These are phyloP conservation scores for Lophiostoma macrostomum DNA, from an alignment of 495 filamentous ascomycete species.

Conservation along the genomic window DNA sequence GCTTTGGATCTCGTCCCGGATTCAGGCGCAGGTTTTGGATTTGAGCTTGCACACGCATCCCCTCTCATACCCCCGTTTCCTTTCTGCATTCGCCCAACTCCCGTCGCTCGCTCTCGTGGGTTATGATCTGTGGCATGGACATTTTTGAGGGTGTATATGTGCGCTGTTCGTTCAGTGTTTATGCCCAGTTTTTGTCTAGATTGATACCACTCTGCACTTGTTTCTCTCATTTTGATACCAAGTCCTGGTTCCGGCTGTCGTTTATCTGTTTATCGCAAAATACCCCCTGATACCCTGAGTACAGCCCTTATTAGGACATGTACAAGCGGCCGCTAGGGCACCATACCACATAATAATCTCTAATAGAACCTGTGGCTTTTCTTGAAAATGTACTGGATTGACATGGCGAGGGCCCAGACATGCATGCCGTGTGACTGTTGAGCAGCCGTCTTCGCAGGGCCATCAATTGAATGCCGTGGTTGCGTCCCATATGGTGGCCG, in stretches of 20 bases:
- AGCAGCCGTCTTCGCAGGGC: no score
- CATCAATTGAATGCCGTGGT: no score
- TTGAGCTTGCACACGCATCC: constrained; percentile 12
- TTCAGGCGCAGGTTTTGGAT: constrained; percentile 29
- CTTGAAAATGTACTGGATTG: constrained; percentile 1
- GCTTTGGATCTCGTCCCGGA: constrained; percentile 19
- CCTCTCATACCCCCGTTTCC: constrained; percentile 18
- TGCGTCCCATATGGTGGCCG: no score
- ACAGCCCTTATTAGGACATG: constrained; percentile 34
- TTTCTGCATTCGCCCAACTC: constrained; percentile 22
- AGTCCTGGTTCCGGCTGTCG: constrained; percentile 28
- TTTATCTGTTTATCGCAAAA: constrained; percentile 30
- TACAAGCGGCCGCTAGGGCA: constrained; percentile 37
- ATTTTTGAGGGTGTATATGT: constrained; percentile 24
- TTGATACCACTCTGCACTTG: constrained; percentile 39
- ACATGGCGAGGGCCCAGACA: no score
- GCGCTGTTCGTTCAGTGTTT: constrained; percentile 19
- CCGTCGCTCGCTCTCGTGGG: constrained; percentile 27
- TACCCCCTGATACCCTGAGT: constrained; percentile 39
- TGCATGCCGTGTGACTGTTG: not conserved
- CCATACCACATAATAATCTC: constrained; percentile 30
- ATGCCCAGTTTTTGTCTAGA: constrained; percentile 33
- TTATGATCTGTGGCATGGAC: constrained; percentile 22
- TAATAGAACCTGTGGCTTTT: constrained; percentile 34
- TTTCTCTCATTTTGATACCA: constrained; percentile 35